A percentile compares a stretch with the other conserved stretches of the same genome.
These are phyloP conservation scores for Emergomyces orientalis DNA, from an alignment of 2,329 filamentous ascomycete species.

Conservation along the genomic window DNA sequence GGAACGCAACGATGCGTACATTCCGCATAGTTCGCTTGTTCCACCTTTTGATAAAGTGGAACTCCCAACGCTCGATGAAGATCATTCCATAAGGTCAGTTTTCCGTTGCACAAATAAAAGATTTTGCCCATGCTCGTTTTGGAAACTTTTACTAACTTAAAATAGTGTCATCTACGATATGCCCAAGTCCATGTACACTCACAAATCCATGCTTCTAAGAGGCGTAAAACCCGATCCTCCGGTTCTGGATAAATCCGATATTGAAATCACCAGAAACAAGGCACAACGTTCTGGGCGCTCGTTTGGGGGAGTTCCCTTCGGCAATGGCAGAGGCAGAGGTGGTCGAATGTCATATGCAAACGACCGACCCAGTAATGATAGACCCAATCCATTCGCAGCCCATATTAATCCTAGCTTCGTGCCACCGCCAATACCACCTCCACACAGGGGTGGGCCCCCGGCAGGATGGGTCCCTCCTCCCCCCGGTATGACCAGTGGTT, in stretches of 20 bases:
- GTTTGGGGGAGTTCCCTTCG: slow-evolving; percentile 58
- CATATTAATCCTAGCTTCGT: slow-evolving; percentile 38
- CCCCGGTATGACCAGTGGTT: slow-evolving; percentile 24
- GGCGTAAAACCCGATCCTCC: slow-evolving; percentile 66
- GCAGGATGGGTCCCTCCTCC: slow-evolving; percentile 20
- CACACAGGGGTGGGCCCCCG: slow-evolving; percentile 21
- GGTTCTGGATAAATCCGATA: slow-evolving; percentile 64
- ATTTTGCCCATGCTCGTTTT: background rate
- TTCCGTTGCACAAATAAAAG: slow-evolving; percentile 1
- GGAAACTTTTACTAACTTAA: slow-evolving; percentile 20
- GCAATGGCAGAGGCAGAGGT: slow-evolving; percentile 36
- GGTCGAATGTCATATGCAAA: slow-evolving; percentile 47
- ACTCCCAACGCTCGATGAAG: slow-evolving; percentile 71
- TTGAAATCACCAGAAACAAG: slow-evolving; percentile 61
- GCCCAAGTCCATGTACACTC: slow-evolving; percentile 59
- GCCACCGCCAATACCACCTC: slow-evolving; percentile 17
- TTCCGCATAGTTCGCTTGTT: slow-evolving; percentile 70
- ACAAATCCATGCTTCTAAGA: slow-evolving; percentile 90
- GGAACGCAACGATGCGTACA: slow-evolving; percentile 71
- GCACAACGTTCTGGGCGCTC: slow-evolving; percentile 57
- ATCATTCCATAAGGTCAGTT: slow-evolving; percentile 72
- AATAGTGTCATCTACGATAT: slow-evolving; percentile 75
- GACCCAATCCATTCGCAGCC: slow-evolving; percentile 41
- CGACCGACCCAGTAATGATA: slow-evolving; percentile 21
- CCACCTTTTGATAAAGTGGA: slow-evolving; percentile 65